Evolutionary conservation across 306 rosid genomes (phyloP), one percentile per base, ranked within the genome.

Genomic region (Vigna mungo): DNA sequence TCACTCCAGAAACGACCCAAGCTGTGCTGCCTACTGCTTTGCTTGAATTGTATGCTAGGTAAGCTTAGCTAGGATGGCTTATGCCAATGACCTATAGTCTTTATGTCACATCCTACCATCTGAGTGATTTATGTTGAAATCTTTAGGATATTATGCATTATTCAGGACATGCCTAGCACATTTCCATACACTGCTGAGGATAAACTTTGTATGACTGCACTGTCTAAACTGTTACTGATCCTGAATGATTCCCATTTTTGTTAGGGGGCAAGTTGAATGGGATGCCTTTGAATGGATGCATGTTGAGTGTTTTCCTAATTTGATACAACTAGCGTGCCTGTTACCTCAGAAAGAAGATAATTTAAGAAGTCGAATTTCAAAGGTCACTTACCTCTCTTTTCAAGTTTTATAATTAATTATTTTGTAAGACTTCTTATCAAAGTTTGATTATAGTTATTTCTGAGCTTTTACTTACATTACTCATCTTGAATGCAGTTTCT

Each of bases 251-350:
- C 85, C 74, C 65, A 53, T 69, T 71, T 71, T 68, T 87, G 44
- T 44, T 81, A 95, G 99, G 90, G 97, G 89, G 64, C 85, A 83
- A 86, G 84, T 87, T 68, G 92, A 85, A 79, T 92, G 96, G 97
- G 88, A 85, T 84, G 87, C 90, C 68, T 90, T 95, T 86, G 99
- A 95, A 83, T 95, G 99, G 97, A 82, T 95, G 82, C 99, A 95
- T 85, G 84, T 72, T 46, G 91, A 90, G 55, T 95, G 99, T 88
- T 86, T 95, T 82, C 96, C 99, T 71, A 88, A 84, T 82, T 87
- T 95, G 85, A 88, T 95, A 61, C 88, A 88, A 79, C 85, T 95
- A 70, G 92, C 94, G 52, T 89, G 97, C 87, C 84, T 88, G 76
- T 86, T 95, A 75, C 95, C 97, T 69, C 97, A 91, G 39, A 95